Percentiles rank a stretch among this genome's conserved stretches.
Evolutionary conservation across 345 rosid genomes (phyloP).

Genomic region (Hypericum androsaemum): DNA sequence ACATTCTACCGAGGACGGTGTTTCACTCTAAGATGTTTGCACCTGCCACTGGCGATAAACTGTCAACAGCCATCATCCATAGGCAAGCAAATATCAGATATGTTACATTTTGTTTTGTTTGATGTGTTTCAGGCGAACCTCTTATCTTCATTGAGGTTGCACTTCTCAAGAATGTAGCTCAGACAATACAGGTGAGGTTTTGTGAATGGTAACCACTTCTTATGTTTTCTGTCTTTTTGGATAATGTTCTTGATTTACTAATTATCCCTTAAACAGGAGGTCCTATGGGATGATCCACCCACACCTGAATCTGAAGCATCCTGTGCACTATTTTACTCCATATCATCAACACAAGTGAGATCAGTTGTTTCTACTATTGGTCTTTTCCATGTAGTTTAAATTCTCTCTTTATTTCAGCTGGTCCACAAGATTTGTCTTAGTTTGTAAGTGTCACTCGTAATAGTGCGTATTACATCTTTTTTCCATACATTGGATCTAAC

Average conservation of each 20-base stretch:
- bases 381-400: not conserved
- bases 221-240: not conserved
- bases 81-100: no score
- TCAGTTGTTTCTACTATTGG: not conserved
- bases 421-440: not conserved
- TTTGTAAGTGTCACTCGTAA: no score
- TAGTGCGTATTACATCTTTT: no score
- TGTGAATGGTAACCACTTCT: conserved; percentile 3
- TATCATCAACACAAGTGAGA: conserved; percentile 86
- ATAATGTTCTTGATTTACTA: conserved; percentile 2
- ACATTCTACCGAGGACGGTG: not conserved
- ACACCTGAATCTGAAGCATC: conserved; percentile 62
- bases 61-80: no score
- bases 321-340: conserved; percentile 88
- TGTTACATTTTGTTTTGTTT: not conserved
- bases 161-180: conserved; percentile 62
- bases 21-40: not conserved
- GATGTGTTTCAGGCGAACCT: conserved; percentile 61
- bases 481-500: no score
- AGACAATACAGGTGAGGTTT: conserved; percentile 60
- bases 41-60: no score
- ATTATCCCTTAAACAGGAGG: conserved; percentile 49
- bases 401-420: no score
- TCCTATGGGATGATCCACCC: conserved; percentile 91
- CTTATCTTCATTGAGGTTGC: conserved; percentile 98